Conservation (phyloP, 805 yeast genomes). For the Metschnikowia sp. region DNA sequence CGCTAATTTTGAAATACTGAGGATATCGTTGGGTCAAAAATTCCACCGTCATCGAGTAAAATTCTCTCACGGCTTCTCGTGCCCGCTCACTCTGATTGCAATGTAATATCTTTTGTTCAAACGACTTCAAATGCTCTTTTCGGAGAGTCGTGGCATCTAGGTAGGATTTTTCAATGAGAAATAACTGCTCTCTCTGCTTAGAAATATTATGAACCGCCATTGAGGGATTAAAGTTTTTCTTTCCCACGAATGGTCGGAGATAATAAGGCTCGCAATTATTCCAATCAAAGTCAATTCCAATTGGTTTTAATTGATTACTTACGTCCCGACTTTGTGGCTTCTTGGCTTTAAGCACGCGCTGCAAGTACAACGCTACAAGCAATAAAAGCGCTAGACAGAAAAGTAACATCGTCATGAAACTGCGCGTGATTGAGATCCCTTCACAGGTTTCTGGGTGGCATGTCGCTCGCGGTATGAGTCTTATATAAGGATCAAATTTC, state of each 20-base stretch:
- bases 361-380: too few relatives aligned
- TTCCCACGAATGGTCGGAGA: constrained; percentile 36
- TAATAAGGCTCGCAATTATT: constrained; percentile 46
- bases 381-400: too few relatives aligned
- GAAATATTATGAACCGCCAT: constrained; percentile 33
- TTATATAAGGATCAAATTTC: too few relatives aligned
- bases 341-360: too few relatives aligned
- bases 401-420: too few relatives aligned
- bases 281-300: constrained; percentile 13
- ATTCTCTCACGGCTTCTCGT: constrained; percentile 43
- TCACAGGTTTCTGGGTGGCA: too few relatives aligned
- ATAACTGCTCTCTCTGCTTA: constrained; percentile 48
- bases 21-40: constrained; percentile 52
- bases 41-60: constrained; percentile 41
- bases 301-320: constrained; percentile 1
- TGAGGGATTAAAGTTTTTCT: constrained; percentile 32
- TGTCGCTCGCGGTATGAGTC: too few relatives aligned
- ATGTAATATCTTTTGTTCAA: constrained; percentile 24
- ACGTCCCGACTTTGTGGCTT: too few relatives aligned
- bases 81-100: constrained; percentile 20
- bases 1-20: constrained; percentile 39
- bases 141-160: constrained; percentile 40
- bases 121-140: constrained; percentile 27
- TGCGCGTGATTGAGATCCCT: too few relatives aligned
- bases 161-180: constrained; percentile 62